Evolutionary conservation across 257 asterid genomes (phyloP).

Genomic region (Linaria vulgaris): DNA sequence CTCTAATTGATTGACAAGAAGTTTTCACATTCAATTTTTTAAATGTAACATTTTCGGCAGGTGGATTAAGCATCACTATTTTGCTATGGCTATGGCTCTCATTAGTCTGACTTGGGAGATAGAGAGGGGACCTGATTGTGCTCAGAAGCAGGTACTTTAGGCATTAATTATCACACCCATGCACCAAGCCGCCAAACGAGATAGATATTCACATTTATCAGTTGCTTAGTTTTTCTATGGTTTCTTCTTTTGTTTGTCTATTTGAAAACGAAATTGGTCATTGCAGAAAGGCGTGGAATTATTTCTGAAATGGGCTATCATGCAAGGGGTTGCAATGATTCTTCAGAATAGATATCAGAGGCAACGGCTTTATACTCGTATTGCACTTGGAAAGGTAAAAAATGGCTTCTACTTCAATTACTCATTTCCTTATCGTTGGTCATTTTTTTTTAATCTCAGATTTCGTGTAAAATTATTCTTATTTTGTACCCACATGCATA

Average conservation of each 20-base stretch:
- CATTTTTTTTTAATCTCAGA: background rate
- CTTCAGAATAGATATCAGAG: slow-evolving; percentile 93
- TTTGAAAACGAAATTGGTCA: slow-evolving; percentile 25
- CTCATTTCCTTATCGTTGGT: slow-evolving; percentile 15
- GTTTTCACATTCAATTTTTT: background rate
- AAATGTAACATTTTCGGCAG: slow-evolving; percentile 38
- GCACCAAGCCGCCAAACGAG: slow-evolving; percentile 19
- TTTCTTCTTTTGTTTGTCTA: slow-evolving; percentile 12
- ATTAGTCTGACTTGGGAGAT: slow-evolving; percentile 99
- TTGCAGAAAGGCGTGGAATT: slow-evolving; percentile 79
- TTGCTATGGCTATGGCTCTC: slow-evolving; percentile 94
- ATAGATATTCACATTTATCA: slow-evolving; percentile 4
- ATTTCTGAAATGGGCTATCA: slow-evolving; percentile 85
- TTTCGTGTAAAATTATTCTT: slow-evolving; percentile 5
- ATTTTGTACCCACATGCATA: background rate
- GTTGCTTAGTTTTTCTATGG: slow-evolving; percentile 8
- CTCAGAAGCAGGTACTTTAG: slow-evolving; percentile 73
- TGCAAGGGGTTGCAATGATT: slow-evolving; percentile 96
- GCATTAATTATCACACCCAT: slow-evolving; percentile 8
- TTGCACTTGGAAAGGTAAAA: slow-evolving; percentile 91
- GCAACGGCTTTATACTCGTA: slow-evolving; percentile 94
- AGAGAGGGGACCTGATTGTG: slow-evolving; percentile 79
- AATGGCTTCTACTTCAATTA: slow-evolving; percentile 19
- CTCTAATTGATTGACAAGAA: slow-evolving; percentile 9
- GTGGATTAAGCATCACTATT: slow-evolving; percentile 97